phyloP scores from a whole-genome alignment of 371 early-diverging fungal genomes.

The Mortierella sp. region DNA sequence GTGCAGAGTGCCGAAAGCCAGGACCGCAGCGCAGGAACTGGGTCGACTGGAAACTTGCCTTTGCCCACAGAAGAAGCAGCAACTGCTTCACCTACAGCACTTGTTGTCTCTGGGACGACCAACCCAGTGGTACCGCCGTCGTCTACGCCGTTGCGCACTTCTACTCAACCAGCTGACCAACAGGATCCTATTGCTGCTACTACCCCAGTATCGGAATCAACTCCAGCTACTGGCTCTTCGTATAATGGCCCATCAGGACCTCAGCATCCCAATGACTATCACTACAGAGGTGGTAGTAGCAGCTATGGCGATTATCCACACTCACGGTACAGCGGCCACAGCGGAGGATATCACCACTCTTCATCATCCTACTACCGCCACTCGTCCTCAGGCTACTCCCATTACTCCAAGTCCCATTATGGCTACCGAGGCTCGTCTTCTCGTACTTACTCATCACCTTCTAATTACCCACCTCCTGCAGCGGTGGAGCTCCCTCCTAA shows the following conservation, averaged over 20 bases:
- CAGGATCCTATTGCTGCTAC: neutral
- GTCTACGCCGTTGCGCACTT: conserved; percentile 23
- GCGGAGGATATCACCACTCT: conserved; percentile 26
- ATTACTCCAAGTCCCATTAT: conserved; percentile 34
- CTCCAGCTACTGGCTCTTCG: neutral
- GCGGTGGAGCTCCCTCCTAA: conserved; percentile 42
- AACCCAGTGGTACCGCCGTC: conserved; percentile 6
- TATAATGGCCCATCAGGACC: neutral
- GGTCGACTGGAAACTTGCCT: conserved; percentile 6
- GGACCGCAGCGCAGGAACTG: conserved; percentile 5
- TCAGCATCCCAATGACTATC: conserved; percentile 13
- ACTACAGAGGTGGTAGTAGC: conserved; percentile 14
- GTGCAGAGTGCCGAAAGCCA: neutral
- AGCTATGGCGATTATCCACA: conserved; percentile 30
- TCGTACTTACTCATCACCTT: conserved; percentile 17
- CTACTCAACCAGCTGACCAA: conserved; percentile 5
- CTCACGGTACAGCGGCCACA: conserved; percentile 24
- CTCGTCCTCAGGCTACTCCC: conserved; percentile 23
- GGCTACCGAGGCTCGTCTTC: conserved; percentile 29
- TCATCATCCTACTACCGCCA: conserved; percentile 32
- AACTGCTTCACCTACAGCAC: conserved; percentile 4
- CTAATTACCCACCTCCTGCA: conserved; percentile 22
- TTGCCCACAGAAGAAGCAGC: conserved; percentile 6
- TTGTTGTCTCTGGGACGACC: conserved; percentile 1
- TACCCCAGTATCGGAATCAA: conserved; percentile 8